Conservation (phyloP, 2,329 filamentous ascomycete genomes). For the Seiridium unicorne region DNA sequence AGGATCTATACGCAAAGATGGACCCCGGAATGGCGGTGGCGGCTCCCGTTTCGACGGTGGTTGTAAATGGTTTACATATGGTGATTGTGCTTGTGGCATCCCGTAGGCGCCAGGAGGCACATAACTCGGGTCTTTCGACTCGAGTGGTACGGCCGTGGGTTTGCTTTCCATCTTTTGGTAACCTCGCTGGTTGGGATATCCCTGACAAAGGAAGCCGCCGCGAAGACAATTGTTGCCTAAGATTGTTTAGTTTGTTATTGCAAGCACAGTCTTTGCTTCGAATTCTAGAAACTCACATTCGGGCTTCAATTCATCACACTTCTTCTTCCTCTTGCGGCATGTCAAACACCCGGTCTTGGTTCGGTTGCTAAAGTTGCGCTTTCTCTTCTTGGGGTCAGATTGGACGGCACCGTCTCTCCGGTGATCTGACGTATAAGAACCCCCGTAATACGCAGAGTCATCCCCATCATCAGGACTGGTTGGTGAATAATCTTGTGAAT, state of each 20-base stretch:
- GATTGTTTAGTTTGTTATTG: neutral
- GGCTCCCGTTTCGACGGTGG: slow-evolving; percentile 50
- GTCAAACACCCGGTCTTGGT: slow-evolving; percentile 96
- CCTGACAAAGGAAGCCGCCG: slow-evolving; percentile 86
- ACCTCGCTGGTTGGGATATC: slow-evolving; percentile 79
- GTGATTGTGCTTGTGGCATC: slow-evolving; percentile 47
- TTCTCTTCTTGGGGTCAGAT: slow-evolving; percentile 66
- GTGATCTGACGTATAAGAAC: slow-evolving; percentile 45
- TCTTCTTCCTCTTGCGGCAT: slow-evolving; percentile 91
- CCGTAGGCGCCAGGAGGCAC: slow-evolving; percentile 61
- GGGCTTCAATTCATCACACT: slow-evolving; percentile 92
- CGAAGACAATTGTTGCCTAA: slow-evolving; percentile 85
- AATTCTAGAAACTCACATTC: slow-evolving; percentile 64
- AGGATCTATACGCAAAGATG: slow-evolving; percentile 60
- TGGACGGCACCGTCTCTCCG: slow-evolving; percentile 48
- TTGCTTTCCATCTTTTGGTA: slow-evolving; percentile 78
- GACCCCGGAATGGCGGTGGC: slow-evolving; percentile 59
- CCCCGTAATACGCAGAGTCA: slow-evolving; percentile 37
- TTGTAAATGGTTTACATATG: slow-evolving; percentile 26
- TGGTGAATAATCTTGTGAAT: slow-evolving; percentile 46
- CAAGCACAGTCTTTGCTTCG: neutral
- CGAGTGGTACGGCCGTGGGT: slow-evolving; percentile 68
- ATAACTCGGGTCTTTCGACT: slow-evolving; percentile 76
- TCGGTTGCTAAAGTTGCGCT: slow-evolving; percentile 86
- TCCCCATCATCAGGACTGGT: slow-evolving; percentile 57